Evolutionary conservation across 345 rosid species (phyloP).

Genomic region (Eucalyptus regnans): DNA sequence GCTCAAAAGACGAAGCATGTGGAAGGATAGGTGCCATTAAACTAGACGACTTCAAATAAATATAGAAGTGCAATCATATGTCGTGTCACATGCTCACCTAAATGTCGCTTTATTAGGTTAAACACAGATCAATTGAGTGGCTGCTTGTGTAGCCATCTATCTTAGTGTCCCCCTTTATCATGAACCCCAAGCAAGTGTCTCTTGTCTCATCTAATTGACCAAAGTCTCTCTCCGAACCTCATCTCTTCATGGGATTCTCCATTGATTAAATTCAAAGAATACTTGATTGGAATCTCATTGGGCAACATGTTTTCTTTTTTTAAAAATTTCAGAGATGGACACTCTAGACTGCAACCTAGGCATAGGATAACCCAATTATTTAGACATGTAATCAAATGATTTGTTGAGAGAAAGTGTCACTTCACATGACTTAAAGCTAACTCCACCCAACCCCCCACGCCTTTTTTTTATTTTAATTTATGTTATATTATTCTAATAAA

Average conservation of each 20-base stretch:
- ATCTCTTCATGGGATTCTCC: neutral
- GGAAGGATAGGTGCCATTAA: neutral
- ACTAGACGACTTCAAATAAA: neutral
- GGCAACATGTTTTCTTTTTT: neutral
- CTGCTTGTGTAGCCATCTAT: neutral
- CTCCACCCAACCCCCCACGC: constrained; percentile 25
- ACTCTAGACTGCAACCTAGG: neutral
- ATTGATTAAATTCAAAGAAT: neutral
- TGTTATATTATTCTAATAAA: neutral
- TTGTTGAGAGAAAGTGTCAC: constrained; percentile 11
- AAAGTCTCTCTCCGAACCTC: neutral
- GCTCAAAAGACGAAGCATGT: neutral
- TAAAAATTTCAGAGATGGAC: neutral
- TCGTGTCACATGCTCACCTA: neutral
- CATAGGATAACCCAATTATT: neutral
- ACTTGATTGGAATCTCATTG: neutral
- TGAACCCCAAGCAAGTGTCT: neutral
- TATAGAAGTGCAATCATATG: neutral
- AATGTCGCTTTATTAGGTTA: neutral
- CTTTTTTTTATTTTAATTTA: neutral
- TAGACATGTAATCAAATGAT: neutral
- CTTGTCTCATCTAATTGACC: neutral
- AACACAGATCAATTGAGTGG: neutral
- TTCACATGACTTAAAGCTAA: constrained; percentile 80
- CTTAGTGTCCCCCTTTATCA: neutral